A percentile compares a stretch with the other conserved stretches of the same genome.
These are phyloP conservation scores for Cavenderia fasciculata DNA, from an alignment of 78 protist species.

Conservation along the genomic window DNA sequence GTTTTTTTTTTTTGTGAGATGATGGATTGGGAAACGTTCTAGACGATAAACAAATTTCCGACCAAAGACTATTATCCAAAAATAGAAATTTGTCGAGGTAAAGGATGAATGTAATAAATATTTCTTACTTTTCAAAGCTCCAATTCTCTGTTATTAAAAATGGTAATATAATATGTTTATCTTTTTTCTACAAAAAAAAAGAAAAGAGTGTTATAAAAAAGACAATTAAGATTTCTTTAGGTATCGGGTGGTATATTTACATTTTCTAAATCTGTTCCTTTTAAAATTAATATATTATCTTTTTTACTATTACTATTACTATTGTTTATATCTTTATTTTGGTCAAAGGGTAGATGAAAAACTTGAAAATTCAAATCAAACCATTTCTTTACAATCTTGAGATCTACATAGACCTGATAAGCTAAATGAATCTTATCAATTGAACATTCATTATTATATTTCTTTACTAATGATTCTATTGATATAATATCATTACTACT, in stretches of 20 bases:
- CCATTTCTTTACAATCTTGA: slow-evolving; percentile 13
- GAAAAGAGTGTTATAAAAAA: too few species aligned
- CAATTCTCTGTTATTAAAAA: slow-evolving; percentile 6
- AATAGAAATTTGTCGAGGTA: too few species aligned
- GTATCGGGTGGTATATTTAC: not conserved
- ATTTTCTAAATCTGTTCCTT: not conserved
- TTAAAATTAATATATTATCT: not conserved
- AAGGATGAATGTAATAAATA: too few species aligned
- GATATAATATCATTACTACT: not conserved
- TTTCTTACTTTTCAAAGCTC: not conserved
- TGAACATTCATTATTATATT: not conserved
- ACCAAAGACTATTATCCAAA: too few species aligned
- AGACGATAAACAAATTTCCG: too few species aligned
- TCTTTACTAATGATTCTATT: not conserved
- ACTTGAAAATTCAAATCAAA: not conserved
- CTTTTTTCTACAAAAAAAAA: too few species aligned
- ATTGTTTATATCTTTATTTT: not conserved
- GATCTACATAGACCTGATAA: slow-evolving; percentile 21
- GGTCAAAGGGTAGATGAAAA: not conserved
- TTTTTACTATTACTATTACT: not conserved
- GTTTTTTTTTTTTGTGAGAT: too few species aligned
- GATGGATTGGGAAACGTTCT: too few species aligned
- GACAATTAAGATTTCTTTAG: too few species aligned
- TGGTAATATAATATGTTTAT: not conserved
- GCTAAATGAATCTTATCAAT: slow-evolving; percentile 18